These are phyloP conservation scores for Brassica carinata DNA, from an alignment of 345 rosid species.

Conservation along the genomic window DNA sequence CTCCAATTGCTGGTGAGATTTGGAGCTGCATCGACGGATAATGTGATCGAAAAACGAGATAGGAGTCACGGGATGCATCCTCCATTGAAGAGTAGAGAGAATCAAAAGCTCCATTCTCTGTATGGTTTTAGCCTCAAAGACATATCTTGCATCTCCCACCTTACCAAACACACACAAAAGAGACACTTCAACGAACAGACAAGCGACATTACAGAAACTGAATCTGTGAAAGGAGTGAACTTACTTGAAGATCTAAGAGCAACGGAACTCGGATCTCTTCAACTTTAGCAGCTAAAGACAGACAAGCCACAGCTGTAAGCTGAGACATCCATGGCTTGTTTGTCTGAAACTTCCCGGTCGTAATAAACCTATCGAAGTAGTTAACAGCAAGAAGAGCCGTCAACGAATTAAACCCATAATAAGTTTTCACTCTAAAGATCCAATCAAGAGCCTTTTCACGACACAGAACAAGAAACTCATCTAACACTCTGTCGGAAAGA, in stretches of 20 bases:
- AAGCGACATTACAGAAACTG: conserved; percentile 29
- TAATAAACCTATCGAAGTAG: conserved; percentile 82
- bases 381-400: conserved; percentile 81
- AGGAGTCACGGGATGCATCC: conserved; percentile 91
- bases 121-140: conserved; percentile 82
- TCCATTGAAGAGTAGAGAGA: conserved; percentile 80
- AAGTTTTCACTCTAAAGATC: conserved; percentile 65
- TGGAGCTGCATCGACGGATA: conserved; percentile 59
- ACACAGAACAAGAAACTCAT: conserved; percentile 36
- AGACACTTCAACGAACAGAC: conserved; percentile 44
- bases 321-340: conserved; percentile 98
- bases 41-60: conserved; percentile 80
- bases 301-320: conserved; percentile 82
- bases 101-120: conserved; percentile 92
- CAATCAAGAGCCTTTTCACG: conserved; percentile 76
- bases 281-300: conserved; percentile 89
- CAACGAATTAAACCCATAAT: conserved; percentile 68
- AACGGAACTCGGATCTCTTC: conserved; percentile 87
- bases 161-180: conserved; percentile 28
- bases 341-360: conserved; percentile 57
- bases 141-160: conserved; percentile 71
- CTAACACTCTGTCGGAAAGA: conserved; percentile 34
- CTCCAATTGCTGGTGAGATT: conserved; percentile 58
- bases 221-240: conserved; percentile 31
- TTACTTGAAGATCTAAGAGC: conserved; percentile 83